Evolutionary conservation across 225 moss, liverwort and hornwort genomes (phyloP), one percentile per base, ranked within the genome.

Genomic region (Lunularia cruciata): DNA sequence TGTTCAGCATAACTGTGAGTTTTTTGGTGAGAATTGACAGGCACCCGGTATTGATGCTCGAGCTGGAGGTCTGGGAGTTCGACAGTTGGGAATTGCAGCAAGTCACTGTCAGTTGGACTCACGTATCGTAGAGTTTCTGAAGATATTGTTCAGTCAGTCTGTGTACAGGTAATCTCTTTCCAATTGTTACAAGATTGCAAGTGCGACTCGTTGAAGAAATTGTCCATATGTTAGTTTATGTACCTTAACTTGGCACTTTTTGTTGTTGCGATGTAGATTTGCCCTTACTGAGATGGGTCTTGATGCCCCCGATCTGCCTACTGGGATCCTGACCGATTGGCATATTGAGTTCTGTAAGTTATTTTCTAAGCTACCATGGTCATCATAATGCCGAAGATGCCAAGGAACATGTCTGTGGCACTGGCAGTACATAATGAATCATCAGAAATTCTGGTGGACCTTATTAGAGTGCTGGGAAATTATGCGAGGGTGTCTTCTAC

Each of bases 221-320:
- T 60, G 54, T 3, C 20, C n/a, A n/a, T n/a, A n/a, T n/a, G 52
- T 2, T 52, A 2, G n/a, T 52, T 52, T 3, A 3, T 18, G 2
- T 58, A 5, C 2, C 15, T 4, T 58, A 5, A n/a, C 7, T 34
- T 33, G 36, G 20, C 2, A 28, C 22, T 36, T 36, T n/a, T 36
- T 6, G n/a, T 4, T 54, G n/a, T 27, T 4, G 32, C 28, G 4
- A 13, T 28, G 13, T 46, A 86, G 86, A 25, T 79, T 55, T 2
- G 87, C 87, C 3, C 69, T 88, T 77, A 30, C 57, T 46, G 88
- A 88, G 60, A 73, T 83, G 67, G 88, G 79, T 22, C 59, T 83
- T 3, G 85, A 88, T 47, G 83, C 81, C 38, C 85, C 88, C 16
- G 88, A 88, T 57, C 69, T 83, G 36, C 88, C 88, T 4, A 70